Percentiles rank a stretch among this genome's conserved stretches.
phyloP scores from a whole-genome alignment of 495 filamentous ascomycete species.

The Aspergillus homomorphus region DNA sequence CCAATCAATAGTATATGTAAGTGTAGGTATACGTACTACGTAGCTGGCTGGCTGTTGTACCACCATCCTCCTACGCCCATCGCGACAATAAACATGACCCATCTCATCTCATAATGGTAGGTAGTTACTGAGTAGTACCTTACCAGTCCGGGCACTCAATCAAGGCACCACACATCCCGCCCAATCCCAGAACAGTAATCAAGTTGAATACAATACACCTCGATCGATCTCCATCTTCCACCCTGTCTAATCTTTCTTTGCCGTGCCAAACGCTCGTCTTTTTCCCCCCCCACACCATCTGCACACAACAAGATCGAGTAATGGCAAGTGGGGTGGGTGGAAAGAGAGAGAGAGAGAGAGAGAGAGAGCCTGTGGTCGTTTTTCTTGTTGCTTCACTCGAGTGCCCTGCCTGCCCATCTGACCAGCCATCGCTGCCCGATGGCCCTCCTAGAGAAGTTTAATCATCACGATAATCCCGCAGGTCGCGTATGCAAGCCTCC shows the following conservation, averaged over 20 bases:
- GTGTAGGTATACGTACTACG: neutral
- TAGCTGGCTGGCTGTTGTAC: neutral
- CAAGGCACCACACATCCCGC: too few relatives aligned
- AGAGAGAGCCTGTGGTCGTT: neutral
- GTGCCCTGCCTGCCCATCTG: neutral
- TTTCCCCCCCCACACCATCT: neutral
- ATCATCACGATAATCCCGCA: neutral
- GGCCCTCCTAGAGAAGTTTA: neutral
- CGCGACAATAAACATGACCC: too few relatives aligned
- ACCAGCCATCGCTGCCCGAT: neutral
- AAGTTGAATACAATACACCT: too few relatives aligned
- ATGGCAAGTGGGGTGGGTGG: neutral
- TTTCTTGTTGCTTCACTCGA: neutral
- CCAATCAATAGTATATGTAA: neutral
- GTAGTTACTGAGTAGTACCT: too few relatives aligned
- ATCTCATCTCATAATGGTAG: too few relatives aligned
- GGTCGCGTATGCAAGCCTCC: neutral
- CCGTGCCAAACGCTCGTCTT: neutral
- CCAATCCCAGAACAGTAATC: too few relatives aligned
- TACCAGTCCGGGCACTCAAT: too few relatives aligned
- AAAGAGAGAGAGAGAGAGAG: neutral
- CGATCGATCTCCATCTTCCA: neutral
- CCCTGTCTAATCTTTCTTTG: neutral
- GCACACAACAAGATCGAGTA: slow-evolving; percentile 3
- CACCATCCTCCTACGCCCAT: neutral